These are phyloP conservation scores for Lachancea thermotolerans DNA, from an alignment of 805 yeast species.

Conservation along the genomic window DNA sequence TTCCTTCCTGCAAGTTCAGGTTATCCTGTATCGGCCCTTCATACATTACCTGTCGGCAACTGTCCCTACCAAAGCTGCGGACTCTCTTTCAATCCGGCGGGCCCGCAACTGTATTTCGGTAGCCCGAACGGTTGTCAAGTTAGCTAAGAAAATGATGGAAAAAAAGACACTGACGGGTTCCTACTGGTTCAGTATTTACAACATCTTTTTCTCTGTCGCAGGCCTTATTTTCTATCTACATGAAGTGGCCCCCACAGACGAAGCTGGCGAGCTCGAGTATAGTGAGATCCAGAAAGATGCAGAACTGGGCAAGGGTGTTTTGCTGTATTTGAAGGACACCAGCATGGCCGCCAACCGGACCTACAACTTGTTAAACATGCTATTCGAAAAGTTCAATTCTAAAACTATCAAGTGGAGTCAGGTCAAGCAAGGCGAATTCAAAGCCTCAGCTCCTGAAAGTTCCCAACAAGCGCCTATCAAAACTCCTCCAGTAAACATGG, in stretches of 20 bases:
- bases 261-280: slow-evolving; percentile 44
- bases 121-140: slow-evolving; percentile 69
- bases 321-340: slow-evolving; percentile 63
- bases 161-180: slow-evolving; percentile 73
- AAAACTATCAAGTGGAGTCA: slow-evolving; percentile 50
- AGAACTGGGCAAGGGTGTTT: slow-evolving; percentile 69
- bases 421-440: slow-evolving; percentile 5
- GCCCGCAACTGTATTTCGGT: slow-evolving; percentile 83
- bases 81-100: slow-evolving; percentile 48
- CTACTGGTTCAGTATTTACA: slow-evolving; percentile 90
- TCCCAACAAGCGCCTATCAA: neutral
- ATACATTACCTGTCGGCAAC: slow-evolving; percentile 59
- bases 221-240: slow-evolving; percentile 79
- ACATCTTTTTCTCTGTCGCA: slow-evolving; percentile 87
- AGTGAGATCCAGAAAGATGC: slow-evolving; percentile 63
- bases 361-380: slow-evolving; percentile 68
- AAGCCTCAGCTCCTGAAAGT: slow-evolving; percentile 4
- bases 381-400: slow-evolving; percentile 71
- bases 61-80: slow-evolving; percentile 24
- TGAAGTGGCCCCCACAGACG: slow-evolving; percentile 39
- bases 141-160: slow-evolving; percentile 74
- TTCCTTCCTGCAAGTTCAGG: slow-evolving; percentile 72
- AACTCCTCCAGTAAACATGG: slow-evolving; percentile 6
- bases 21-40: slow-evolving; percentile 83
- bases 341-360: slow-evolving; percentile 77